A percentile compares a stretch with the other conserved stretches of the same genome.
These are phyloP conservation scores for Daldinia bambusicola DNA, from an alignment of 495 filamentous ascomycete genomes.

Conservation along the genomic window DNA sequence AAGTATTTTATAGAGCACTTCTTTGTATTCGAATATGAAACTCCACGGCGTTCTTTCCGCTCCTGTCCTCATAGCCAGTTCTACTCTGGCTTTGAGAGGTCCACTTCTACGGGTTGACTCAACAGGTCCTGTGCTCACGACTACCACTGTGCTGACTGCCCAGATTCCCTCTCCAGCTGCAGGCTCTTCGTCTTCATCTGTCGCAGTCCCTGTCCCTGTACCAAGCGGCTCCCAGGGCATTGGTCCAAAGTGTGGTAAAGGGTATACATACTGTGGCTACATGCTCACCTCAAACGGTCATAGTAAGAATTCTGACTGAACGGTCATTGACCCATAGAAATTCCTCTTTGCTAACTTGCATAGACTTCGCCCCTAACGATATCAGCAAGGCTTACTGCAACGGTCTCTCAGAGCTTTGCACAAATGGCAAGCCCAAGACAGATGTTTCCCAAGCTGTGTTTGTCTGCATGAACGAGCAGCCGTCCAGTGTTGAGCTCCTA, in stretches of 20 bases:
- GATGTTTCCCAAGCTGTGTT: conserved; percentile 54
- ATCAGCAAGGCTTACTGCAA: conserved; percentile 56
- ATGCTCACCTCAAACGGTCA: conserved; percentile 53
- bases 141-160: not conserved
- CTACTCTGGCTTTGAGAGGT: conserved; percentile 26
- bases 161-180: conserved; percentile 14
- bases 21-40: conserved; percentile 18
- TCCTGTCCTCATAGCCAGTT: conserved; percentile 27
- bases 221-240: conserved; percentile 23
- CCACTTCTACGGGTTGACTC: conserved; percentile 21
- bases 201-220: conserved; percentile 5
- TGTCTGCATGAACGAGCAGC: conserved; percentile 53
- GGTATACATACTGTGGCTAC: conserved; percentile 59
- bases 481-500: conserved; percentile 49
- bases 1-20: not conserved
- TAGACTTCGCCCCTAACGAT: conserved; percentile 54
- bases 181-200: not conserved
- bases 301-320: conserved; percentile 38
- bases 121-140: not conserved
- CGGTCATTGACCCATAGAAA: not conserved
- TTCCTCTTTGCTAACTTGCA: not conserved
- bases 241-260: conserved; percentile 53
- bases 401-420: conserved; percentile 51
- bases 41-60: conserved; percentile 8
- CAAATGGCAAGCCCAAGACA: conserved; percentile 52